Evolutionary conservation across 371 early-diverging fungal genomes (phyloP).

Genomic region (Mortierella sp.): DNA sequence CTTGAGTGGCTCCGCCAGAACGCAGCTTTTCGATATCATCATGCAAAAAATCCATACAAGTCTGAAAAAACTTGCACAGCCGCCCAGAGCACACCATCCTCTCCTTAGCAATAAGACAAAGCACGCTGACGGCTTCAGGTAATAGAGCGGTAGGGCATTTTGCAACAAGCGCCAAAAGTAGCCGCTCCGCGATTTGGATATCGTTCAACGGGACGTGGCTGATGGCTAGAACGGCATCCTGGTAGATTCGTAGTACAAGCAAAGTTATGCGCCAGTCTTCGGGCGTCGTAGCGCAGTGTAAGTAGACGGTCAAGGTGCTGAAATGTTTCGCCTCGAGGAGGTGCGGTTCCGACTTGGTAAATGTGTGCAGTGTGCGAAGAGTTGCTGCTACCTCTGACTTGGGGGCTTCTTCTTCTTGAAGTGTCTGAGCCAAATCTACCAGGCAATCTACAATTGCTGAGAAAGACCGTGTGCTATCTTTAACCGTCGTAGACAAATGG

Average conservation of each 20-base stretch:
- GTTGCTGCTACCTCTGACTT: constrained; percentile 46
- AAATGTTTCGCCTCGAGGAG: constrained; percentile 40
- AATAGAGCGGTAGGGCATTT: constrained; percentile 62
- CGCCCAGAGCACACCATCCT: constrained; percentile 73
- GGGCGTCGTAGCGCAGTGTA: constrained; percentile 29
- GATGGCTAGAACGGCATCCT: constrained; percentile 23
- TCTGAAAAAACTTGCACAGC: constrained; percentile 73
- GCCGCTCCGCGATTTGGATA: constrained; percentile 14
- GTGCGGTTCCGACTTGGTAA: constrained; percentile 32
- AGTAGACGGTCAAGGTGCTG: constrained; percentile 19
- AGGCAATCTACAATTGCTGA: constrained; percentile 76
- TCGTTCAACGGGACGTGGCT: constrained; percentile 12
- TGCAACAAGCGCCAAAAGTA: constrained; percentile 27
- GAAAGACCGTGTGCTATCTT: constrained; percentile 59
- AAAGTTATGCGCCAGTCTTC: constrained; percentile 47
- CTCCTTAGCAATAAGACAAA: constrained; percentile 72
- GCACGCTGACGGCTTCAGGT: constrained; percentile 74
- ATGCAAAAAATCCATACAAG: constrained; percentile 59
- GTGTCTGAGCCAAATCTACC: constrained; percentile 66
- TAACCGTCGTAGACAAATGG: neutral
- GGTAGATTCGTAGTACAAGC: constrained; percentile 48
- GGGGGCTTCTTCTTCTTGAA: constrained; percentile 61
- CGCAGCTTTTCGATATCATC: constrained; percentile 49
- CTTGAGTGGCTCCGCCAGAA: constrained; percentile 44
- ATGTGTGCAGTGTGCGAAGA: constrained; percentile 37